Conservation (phyloP, 805 yeast genomes). For the Scheffersomyces stipitis region DNA sequence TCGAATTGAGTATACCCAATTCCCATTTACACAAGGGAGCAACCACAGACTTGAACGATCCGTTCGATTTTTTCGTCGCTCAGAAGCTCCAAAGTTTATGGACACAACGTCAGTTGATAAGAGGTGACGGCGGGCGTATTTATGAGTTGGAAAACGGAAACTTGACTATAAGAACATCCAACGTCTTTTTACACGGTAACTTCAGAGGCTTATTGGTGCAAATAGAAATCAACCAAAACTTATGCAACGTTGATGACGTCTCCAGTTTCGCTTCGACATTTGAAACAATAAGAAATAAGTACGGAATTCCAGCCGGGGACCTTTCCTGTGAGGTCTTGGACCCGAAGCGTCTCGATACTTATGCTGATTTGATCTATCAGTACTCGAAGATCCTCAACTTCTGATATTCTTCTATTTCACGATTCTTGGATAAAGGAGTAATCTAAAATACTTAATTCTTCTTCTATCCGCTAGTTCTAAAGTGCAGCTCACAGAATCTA, state of each 20-base stretch:
- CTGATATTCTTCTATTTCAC: no score
- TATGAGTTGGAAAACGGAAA: slow-evolving; percentile 56
- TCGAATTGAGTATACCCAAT: slow-evolving; percentile 30
- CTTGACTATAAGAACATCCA: slow-evolving; percentile 61
- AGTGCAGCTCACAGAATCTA: no score
- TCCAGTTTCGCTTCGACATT: slow-evolving; percentile 15
- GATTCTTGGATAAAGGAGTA: no score
- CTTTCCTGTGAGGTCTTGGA: slow-evolving; percentile 33
- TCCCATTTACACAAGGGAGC: slow-evolving; percentile 49
- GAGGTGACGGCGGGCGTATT: slow-evolving; percentile 73
- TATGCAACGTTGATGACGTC: not conserved
- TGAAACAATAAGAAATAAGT: slow-evolving; percentile 25
- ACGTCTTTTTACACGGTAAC: slow-evolving; percentile 70
- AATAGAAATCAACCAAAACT: slow-evolving; percentile 37
- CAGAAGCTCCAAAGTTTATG: slow-evolving; percentile 68
- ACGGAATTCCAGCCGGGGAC: slow-evolving; percentile 42
- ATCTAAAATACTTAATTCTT: no score
- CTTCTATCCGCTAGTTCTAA: no score
- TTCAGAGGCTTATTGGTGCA: slow-evolving; percentile 71
- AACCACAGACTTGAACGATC: slow-evolving; percentile 54
- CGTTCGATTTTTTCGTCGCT: slow-evolving; percentile 54
- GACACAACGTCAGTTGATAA: slow-evolving; percentile 64
- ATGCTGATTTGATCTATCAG: slow-evolving; percentile 43
- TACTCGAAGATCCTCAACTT: slow-evolving; percentile 42
- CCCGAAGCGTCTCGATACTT: slow-evolving; percentile 22